Evolutionary conservation across 225 moss, liverwort and hornwort species (phyloP), one percentile per base, ranked within the genome.

Genomic region (Thuidium tamariscinum): DNA sequence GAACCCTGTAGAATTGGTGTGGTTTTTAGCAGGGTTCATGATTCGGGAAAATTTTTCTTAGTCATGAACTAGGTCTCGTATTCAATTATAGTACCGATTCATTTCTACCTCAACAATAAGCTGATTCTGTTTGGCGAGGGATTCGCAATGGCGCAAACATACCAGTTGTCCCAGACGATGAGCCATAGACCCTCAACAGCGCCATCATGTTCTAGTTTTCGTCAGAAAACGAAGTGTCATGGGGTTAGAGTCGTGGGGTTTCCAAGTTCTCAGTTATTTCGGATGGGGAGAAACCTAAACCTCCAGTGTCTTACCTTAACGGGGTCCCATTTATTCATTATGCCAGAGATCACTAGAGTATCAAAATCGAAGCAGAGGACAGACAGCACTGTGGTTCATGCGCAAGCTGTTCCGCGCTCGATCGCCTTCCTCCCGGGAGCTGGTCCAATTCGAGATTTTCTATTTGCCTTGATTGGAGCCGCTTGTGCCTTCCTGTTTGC

Each of bases 401-500:
- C 80, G 63, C 89, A 85, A 61, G 92, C 88, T 57, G 49, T 91
- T 55, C 89, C 91, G 29, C 92, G 92, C 81, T 86, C 91, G 29
- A 55, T 87, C 79, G 85, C 85, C 57, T 90, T 96, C 18, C 93
- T 97, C 27, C 95, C 95, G 10, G 91, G 92, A 56, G 91, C 95
- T 66, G 97, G 97, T 48, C 97, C 97, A 30, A 60, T 95, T 65
- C 94, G 96, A 87, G 97, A 97, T 88, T 96, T 95, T 42, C 62
- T 96, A 1, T 98, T 98, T 80, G 97, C 97, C 55, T 89, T 94
- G 44, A 84, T 95, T 21, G 96, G 97, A 82, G 97, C 97, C 52
- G 79, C 91, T 27, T 92, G 91, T 44, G 95, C 97, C 2, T 96
- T 96, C 68, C 65, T 95, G 5, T 95, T 96, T 48, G 95, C 97